Conservation (phyloP, 441 rosid genomes). For the Gossypium gossypioides region DNA sequence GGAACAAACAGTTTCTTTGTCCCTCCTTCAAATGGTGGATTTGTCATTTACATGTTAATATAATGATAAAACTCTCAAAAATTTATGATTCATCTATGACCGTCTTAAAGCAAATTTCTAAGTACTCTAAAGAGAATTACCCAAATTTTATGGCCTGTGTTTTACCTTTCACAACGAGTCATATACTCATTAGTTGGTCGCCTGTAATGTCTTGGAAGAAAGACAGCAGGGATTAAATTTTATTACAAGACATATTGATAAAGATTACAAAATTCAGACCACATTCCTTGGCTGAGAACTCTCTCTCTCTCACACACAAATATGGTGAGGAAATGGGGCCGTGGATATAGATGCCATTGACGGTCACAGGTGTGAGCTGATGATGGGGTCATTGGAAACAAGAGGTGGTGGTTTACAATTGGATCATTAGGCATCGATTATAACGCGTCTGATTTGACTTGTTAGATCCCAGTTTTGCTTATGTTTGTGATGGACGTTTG, state of each 20-base stretch:
- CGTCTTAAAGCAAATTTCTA: too few relatives aligned
- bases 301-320: not conserved
- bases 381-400: slow-evolving; percentile 12
- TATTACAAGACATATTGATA: slow-evolving; percentile 14
- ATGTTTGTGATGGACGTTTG: not conserved
- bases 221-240: not conserved
- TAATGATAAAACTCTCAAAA: too few relatives aligned
- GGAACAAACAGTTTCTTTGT: too few relatives aligned
- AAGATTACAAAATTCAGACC: not conserved
- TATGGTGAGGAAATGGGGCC: slow-evolving; percentile 16
- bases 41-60: too few relatives aligned
- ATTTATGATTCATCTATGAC: too few relatives aligned
- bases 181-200: slow-evolving; percentile 9
- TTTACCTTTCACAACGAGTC: not conserved
- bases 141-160: not conserved
- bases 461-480: slow-evolving; percentile 22
- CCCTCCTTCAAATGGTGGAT: too few relatives aligned
- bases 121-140: too few relatives aligned
- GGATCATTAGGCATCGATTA: slow-evolving; percentile 20
- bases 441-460: slow-evolving; percentile 19
- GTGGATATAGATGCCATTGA: slow-evolving; percentile 22
- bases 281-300: slow-evolving; percentile 2
- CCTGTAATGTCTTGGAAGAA: not conserved
- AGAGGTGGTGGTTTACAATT: slow-evolving; percentile 5
- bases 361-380: slow-evolving; percentile 17